These are phyloP conservation scores for Achaetomiella virescens DNA, from an alignment of 495 filamentous ascomycete genomes.

Conservation along the genomic window DNA sequence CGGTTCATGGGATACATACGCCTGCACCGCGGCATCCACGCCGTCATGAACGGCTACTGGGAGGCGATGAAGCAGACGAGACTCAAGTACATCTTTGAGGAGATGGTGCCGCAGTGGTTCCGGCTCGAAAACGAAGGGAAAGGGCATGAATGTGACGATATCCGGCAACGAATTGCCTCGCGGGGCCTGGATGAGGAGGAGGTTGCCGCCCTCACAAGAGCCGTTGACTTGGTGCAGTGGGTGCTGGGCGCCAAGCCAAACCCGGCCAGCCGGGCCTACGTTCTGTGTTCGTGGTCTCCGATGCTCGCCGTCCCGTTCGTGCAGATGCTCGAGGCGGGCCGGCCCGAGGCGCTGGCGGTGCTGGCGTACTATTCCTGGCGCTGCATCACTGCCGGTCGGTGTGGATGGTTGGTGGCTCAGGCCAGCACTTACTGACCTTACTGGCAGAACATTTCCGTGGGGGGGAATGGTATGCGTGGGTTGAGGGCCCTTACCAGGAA, in stretches of 20 bases:
- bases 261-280: conserved; percentile 4
- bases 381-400: conserved; percentile 19
- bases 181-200: conserved; percentile 1
- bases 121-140: conserved; percentile 11
- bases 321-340: conserved; percentile 17
- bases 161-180: conserved; percentile 11
- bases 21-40: conserved; percentile 41
- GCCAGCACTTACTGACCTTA: conserved; percentile 20
- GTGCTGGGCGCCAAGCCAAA: conserved; percentile 20
- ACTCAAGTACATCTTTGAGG: conserved; percentile 21
- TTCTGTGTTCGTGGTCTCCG: conserved; percentile 19
- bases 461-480: conserved; percentile 23
- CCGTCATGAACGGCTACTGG: conserved; percentile 23
- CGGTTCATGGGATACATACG: conserved; percentile 36
- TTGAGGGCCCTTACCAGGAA: conserved; percentile 22
- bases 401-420: conserved; percentile 24
- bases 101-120: conserved; percentile 14
- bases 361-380: conserved; percentile 29
- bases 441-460: conserved; percentile 19
- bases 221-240: conserved; percentile 22
- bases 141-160: conserved; percentile 24
- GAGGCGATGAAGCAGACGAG: conserved; percentile 18
- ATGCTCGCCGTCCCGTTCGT: conserved; percentile 21
- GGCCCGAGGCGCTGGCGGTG: conserved; percentile 26
- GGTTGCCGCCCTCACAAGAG: conserved; percentile 6